Evolutionary conservation across 2,329 filamentous ascomycete genomes (phyloP).

Genomic region (Nectriaceae sp.): DNA sequence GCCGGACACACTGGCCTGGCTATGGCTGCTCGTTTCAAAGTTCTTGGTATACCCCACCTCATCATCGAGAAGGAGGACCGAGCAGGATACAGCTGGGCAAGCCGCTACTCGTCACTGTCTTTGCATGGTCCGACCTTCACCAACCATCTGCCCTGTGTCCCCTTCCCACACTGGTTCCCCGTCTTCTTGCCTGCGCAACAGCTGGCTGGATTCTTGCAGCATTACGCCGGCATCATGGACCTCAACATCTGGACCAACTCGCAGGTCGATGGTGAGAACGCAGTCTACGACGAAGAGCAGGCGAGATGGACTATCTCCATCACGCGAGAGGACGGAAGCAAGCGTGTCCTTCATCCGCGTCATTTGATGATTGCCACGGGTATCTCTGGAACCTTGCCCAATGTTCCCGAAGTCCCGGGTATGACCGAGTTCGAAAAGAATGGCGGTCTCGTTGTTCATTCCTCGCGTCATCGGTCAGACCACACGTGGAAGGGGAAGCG

Average conservation of each 20-base stretch:
- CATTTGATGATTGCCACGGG: constrained; percentile 9
- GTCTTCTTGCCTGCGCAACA: constrained; percentile 4
- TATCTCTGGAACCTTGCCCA: constrained; percentile 2
- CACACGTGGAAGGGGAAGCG: constrained; percentile 1
- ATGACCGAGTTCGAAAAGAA: constrained; percentile 5
- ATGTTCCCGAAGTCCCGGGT: constrained; percentile 1
- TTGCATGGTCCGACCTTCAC: constrained; percentile 7
- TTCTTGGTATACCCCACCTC: constrained; percentile 6
- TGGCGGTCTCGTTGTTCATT: constrained; percentile 2
- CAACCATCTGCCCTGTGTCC: constrained; percentile 6
- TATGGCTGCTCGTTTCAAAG: constrained; percentile 5
- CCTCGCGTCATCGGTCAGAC: not conserved
- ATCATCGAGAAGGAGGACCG: constrained; percentile 5
- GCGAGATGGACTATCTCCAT: constrained; percentile 1
- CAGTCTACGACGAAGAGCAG: constrained; percentile 1
- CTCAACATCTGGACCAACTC: constrained; percentile 8
- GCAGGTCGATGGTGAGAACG: constrained; percentile 2
- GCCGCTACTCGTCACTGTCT: constrained; percentile 1
- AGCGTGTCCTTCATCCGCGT: not conserved
- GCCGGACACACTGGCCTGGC: constrained; percentile 5
- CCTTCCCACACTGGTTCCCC: constrained; percentile 7
- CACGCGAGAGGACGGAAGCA: constrained; percentile 1
- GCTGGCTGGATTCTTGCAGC: not conserved
- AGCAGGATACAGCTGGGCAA: constrained; percentile 4
- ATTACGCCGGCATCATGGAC: constrained; percentile 6